Percentiles rank a stretch among this genome's conserved stretches.
Evolutionary conservation across 2,329 filamentous ascomycete species (phyloP).

Genomic region (Gaeumannomyces sp.): DNA sequence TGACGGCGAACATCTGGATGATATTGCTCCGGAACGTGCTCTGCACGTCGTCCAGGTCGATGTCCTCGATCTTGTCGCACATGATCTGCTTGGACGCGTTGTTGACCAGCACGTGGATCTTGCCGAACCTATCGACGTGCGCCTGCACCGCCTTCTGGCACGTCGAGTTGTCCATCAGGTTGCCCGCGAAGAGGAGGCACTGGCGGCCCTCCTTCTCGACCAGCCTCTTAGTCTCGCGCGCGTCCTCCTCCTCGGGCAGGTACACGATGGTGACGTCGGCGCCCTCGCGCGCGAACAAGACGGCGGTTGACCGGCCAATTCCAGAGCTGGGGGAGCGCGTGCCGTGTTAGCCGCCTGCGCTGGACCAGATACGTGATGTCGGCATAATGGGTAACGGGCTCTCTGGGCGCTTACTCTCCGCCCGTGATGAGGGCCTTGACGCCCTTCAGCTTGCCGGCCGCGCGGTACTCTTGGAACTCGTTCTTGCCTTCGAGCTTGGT

Average conservation of each 20-base stretch:
- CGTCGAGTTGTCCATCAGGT: conserved; percentile 42
- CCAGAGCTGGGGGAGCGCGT: conserved; percentile 33
- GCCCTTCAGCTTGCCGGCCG: conserved; percentile 41
- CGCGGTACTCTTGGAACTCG: conserved; percentile 31
- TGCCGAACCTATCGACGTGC: conserved; percentile 43
- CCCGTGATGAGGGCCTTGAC: conserved; percentile 49
- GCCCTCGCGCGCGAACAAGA: conserved; percentile 52
- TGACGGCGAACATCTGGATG: conserved; percentile 52
- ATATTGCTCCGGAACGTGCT: conserved; percentile 53
- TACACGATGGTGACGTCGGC: conserved; percentile 51
- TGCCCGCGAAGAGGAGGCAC: conserved; percentile 40
- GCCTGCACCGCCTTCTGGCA: conserved; percentile 45
- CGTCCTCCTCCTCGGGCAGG: conserved; percentile 49
- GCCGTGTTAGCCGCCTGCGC: background rate
- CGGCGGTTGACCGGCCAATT: conserved; percentile 47
- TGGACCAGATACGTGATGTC: background rate
- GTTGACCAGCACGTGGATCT: conserved; percentile 48
- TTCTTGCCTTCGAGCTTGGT: conserved; percentile 34
- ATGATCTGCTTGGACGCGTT: conserved; percentile 53
- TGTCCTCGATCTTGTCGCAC: conserved; percentile 45
- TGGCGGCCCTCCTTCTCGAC: conserved; percentile 43
- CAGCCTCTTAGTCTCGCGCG: conserved; percentile 43
- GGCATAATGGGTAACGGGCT: no score
- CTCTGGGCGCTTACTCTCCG: conserved; percentile 39
- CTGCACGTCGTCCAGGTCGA: conserved; percentile 47